Percentiles rank a stretch among this genome's conserved stretches.
phyloP scores from a whole-genome alignment of 2,329 filamentous ascomycete genomes.

The Fusarium torreyae region DNA sequence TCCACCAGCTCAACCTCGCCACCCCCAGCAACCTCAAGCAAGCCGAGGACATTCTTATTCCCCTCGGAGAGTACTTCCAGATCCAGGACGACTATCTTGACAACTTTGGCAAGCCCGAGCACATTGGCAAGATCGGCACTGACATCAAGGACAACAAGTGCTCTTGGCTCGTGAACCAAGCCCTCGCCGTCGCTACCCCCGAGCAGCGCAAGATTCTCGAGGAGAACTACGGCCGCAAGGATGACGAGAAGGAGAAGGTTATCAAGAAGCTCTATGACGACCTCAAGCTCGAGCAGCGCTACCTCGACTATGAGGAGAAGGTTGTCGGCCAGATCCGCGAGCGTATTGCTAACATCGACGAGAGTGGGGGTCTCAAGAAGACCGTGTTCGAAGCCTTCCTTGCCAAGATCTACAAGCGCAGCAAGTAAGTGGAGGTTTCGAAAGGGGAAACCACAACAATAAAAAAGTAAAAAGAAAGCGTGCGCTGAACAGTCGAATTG shows the following conservation, averaged over 20 bases:
- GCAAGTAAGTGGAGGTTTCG: constrained; percentile 74
- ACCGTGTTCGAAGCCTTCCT: constrained; percentile 91
- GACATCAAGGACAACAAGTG: constrained; percentile 99
- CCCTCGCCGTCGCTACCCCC: constrained; percentile 82
- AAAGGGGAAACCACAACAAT: constrained; percentile 8
- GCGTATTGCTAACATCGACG: constrained; percentile 85
- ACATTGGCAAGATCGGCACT: constrained; percentile 98
- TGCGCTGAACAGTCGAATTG: constrained; percentile 8
- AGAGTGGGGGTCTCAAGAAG: constrained; percentile 91
- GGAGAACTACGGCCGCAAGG: constrained; percentile 94
- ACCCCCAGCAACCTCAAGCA: constrained; percentile 91
- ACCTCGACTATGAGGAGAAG: constrained; percentile 92
- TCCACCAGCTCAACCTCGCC: constrained; percentile 88
- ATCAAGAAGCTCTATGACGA: constrained; percentile 93
- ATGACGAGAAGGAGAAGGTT: constrained; percentile 83
- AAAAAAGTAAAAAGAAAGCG: constrained; percentile 13
- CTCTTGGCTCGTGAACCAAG: constrained; percentile 98
- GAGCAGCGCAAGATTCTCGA: constrained; percentile 92
- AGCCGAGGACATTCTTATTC: constrained; percentile 92
- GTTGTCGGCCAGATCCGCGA: constrained; percentile 81
- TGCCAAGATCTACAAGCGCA: constrained; percentile 97
- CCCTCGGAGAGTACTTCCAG: constrained; percentile 99
- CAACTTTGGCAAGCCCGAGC: constrained; percentile 92
- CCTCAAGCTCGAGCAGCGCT: constrained; percentile 85
- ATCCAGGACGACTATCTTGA: constrained; percentile 99